phyloP scores from a whole-genome alignment of 257 asterid genomes.

The Solanum chmielewskii region DNA sequence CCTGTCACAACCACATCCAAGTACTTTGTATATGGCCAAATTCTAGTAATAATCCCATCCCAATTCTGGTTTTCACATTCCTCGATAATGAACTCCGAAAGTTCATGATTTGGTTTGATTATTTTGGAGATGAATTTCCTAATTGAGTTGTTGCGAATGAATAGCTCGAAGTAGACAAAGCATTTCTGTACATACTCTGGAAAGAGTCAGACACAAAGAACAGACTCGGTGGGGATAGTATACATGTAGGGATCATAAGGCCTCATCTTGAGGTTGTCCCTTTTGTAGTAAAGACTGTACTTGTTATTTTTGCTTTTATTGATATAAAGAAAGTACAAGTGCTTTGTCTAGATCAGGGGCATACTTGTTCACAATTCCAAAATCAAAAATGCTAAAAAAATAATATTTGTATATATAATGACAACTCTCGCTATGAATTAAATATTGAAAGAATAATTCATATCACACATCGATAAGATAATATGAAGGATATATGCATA shows the following conservation, averaged over 20 bases:
- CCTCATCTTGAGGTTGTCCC: constrained; percentile 58
- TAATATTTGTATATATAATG: background rate
- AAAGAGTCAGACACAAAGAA: constrained; percentile 50
- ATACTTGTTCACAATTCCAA: constrained; percentile 17
- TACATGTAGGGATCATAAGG: constrained; percentile 48
- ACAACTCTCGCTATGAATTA: no score
- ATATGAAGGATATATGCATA: background rate
- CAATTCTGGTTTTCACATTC: constrained; percentile 63
- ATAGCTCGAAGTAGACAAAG: constrained; percentile 66
- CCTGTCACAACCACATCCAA: constrained; percentile 19
- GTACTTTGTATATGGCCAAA: constrained; percentile 72
- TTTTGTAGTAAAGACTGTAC: constrained; percentile 70
- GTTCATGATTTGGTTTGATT: constrained; percentile 27
- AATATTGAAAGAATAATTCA: constrained; percentile 4
- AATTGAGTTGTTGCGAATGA: constrained; percentile 45
- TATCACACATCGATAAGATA: background rate
- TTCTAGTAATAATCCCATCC: constrained; percentile 57
- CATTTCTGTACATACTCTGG: constrained; percentile 83
- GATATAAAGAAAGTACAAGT: constrained; percentile 44
- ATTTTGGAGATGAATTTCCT: constrained; percentile 14
- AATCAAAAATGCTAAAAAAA: background rate
- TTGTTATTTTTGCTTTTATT: constrained; percentile 58
- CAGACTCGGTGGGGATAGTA: constrained; percentile 72
- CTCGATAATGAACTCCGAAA: constrained; percentile 19
- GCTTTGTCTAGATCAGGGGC: constrained; percentile 41